These are phyloP conservation scores for Lunularia cruciata DNA, from an alignment of 225 moss, liverwort and hornwort species.

Conservation along the genomic window DNA sequence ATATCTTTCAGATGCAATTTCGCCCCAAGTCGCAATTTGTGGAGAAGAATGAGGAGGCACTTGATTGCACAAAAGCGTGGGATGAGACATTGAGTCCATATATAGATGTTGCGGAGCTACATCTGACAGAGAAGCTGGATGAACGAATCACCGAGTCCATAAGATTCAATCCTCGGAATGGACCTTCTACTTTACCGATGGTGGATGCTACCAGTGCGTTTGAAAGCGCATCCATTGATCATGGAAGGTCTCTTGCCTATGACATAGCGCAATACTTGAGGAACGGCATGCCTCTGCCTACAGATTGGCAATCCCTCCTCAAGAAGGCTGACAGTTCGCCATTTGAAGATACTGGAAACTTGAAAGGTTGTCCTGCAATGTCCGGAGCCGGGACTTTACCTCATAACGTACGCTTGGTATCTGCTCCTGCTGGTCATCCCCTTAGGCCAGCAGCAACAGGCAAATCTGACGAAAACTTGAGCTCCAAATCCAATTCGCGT, in stretches of 20 bases:
- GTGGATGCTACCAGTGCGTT: slow-evolving; percentile 17
- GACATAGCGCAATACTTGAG: slow-evolving; percentile 9
- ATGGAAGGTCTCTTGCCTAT: slow-evolving; percentile 22
- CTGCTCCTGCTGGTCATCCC: background rate
- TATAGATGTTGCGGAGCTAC: slow-evolving; percentile 17
- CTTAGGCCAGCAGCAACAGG: background rate
- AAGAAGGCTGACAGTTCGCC: slow-evolving; percentile 5
- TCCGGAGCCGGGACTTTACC: background rate
- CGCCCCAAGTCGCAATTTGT: background rate
- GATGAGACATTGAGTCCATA: slow-evolving; percentile 12
- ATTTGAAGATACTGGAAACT: background rate
- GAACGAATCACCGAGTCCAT: slow-evolving; percentile 5
- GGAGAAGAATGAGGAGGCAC: slow-evolving; percentile 13
- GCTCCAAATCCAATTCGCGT: background rate
- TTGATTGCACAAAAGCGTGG: slow-evolving; percentile 26
- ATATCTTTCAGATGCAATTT: slow-evolving; percentile 17
- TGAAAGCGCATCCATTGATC: slow-evolving; percentile 25
- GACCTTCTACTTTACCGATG: slow-evolving; percentile 12
- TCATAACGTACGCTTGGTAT: background rate
- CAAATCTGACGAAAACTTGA: background rate
- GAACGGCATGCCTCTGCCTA: slow-evolving; percentile 10
- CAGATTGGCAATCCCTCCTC: slow-evolving; percentile 8
- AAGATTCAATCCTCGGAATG: slow-evolving; percentile 22
- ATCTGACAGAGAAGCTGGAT: slow-evolving; percentile 20
- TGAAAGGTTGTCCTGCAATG: background rate